A percentile compares a stretch with the other conserved stretches of the same genome.
Evolutionary conservation across 108 stramenopile species (phyloP).

Genomic region (Conticribra guillardii): DNA sequence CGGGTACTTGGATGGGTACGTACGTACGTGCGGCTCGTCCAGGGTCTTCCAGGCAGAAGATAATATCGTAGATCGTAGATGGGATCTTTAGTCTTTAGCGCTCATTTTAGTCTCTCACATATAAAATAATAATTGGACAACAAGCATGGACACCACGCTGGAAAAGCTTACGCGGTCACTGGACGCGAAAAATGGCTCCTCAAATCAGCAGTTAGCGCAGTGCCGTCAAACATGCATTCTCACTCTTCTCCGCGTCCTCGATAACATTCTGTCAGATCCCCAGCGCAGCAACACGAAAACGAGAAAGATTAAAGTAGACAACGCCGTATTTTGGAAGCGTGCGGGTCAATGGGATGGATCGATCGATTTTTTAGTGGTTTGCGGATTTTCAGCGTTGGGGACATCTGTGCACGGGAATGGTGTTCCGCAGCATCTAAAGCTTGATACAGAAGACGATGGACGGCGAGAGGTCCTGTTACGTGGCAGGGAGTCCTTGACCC

Average conservation of each 20-base stretch:
- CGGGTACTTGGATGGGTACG: too few relatives aligned
- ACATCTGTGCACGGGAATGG: background rate
- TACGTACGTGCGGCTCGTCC: too few relatives aligned
- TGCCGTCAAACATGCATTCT: constrained; percentile 30
- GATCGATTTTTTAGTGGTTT: constrained; percentile 40
- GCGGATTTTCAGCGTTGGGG: constrained; percentile 34
- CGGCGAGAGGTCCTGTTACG: constrained; percentile 8
- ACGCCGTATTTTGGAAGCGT: constrained; percentile 40
- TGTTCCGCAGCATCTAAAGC: constrained; percentile 13
- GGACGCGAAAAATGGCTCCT: background rate
- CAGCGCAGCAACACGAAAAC: constrained; percentile 32
- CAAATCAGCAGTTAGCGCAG: background rate
- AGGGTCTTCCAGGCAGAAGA: too few relatives aligned
- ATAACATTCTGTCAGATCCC: constrained; percentile 50
- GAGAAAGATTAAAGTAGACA: constrained; percentile 49
- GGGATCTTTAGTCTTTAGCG: too few relatives aligned
- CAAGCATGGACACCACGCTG: background rate
- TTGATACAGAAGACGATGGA: constrained; percentile 13
- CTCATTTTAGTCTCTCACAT: too few relatives aligned
- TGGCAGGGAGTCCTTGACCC: constrained; percentile 28
- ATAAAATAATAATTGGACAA: too few relatives aligned
- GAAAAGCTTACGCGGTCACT: background rate
- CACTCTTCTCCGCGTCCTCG: constrained; percentile 49
- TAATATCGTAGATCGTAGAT: too few relatives aligned
- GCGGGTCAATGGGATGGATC: constrained; percentile 44